A percentile compares a stretch with the other conserved stretches of the same genome.
Evolutionary conservation across 2,329 filamentous ascomycete species (phyloP).

Genomic region (Ascochyta clinopodiicola): DNA sequence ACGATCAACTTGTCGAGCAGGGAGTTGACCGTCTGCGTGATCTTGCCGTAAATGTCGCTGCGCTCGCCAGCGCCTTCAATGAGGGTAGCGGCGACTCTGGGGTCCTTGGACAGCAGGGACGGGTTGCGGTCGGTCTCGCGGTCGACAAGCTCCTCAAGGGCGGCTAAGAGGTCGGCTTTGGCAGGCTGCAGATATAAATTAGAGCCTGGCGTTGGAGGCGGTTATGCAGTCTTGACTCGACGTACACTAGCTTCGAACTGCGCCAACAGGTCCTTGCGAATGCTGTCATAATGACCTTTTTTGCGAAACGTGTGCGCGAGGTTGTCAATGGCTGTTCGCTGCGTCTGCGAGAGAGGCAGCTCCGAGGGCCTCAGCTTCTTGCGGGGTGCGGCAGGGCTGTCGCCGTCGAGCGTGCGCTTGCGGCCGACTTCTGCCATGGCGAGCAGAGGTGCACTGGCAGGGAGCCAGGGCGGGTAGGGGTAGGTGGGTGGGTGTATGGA

Average conservation of each 20-base stretch:
- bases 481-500: not conserved
- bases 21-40: slow-evolving; percentile 69
- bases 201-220: not conserved
- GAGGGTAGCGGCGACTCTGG: slow-evolving; percentile 74
- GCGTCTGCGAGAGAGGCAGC: slow-evolving; percentile 74
- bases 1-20: slow-evolving; percentile 70
- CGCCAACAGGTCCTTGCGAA: slow-evolving; percentile 78
- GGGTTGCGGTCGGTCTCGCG: slow-evolving; percentile 78
- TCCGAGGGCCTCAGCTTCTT: slow-evolving; percentile 76
- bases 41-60: slow-evolving; percentile 75
- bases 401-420: slow-evolving; percentile 42
- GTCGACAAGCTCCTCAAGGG: slow-evolving; percentile 73
- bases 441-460: slow-evolving; percentile 3
- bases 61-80: slow-evolving; percentile 81
- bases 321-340: slow-evolving; percentile 74
- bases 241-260: slow-evolving; percentile 74
- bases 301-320: slow-evolving; percentile 85
- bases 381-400: slow-evolving; percentile 44
- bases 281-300: slow-evolving; percentile 80
- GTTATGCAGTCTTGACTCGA: not conserved
- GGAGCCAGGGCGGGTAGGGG: not conserved
- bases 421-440: slow-evolving; percentile 43
- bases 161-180: slow-evolving; percentile 69
- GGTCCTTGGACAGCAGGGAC: slow-evolving; percentile 73
- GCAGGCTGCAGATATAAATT: slow-evolving; percentile 63